Base-by-base conservation (phyloP, 345 rosid species). In the Gossypium ekmanianum region DNA sequence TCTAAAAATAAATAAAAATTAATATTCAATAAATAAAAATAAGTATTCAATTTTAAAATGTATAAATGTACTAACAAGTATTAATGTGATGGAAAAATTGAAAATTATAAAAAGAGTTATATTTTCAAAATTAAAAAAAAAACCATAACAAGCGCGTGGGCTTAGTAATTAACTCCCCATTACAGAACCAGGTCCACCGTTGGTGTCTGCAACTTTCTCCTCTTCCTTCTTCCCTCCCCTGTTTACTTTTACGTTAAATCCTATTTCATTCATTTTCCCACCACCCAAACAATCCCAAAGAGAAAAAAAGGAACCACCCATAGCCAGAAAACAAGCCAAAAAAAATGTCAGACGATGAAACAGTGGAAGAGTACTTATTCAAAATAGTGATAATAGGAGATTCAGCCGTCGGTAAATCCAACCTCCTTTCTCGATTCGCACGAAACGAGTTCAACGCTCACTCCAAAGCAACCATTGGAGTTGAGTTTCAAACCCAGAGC, bases 331-430 rank as follows among this genome's bases (percentile, higher is more conserved):
- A 4, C n/a, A 34, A 39, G 2, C 41, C 41, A 47, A 50, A 11
- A 9, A 7, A 51, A 51, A 71, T 71, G 64, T 74, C 76, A 71
- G 93, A 81, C 57, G 92, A 81, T 14, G 91, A 83, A 73, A 84
- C 86, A 58, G 90, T 88, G 0, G 94, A 92, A 82, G 95, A 92
- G 71, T 91, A 90, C 80, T 86, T 93, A 50, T 93, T 90, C 87
- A 93, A 93, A 87, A 83, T 93, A 55, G 98, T 93, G 1, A 82
- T 93, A 62, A 91, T 93, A 73, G 98, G 98, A 0, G 97, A 93
- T 78, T 93, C 98, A 10, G 98, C 98, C 8, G 98, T 93, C 20
- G 98, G 98, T 22, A 93, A 93, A 80, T 93, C 98, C 3, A 93
- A 93, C 76, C 87, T 93, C 41, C 83, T 93, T 17, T 83, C 97